These are phyloP conservation scores for Fragaria nilgerrensis DNA, from an alignment of 306 rosid species.

Conservation along the genomic window DNA sequence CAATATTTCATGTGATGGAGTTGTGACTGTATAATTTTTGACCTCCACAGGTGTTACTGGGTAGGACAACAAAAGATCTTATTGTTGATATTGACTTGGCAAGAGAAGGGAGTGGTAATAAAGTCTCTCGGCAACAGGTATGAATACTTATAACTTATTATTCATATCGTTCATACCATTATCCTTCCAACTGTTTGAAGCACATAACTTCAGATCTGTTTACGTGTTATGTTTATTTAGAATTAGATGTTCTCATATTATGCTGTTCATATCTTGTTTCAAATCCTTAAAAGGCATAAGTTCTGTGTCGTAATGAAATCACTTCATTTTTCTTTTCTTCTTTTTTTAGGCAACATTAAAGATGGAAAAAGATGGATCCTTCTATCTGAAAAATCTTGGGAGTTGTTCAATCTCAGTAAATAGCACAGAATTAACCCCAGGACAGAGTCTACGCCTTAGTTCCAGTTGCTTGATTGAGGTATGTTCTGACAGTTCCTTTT, in stretches of 20 bases:
- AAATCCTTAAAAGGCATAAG: neutral
- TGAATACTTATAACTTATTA: conserved; percentile 14
- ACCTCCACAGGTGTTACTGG: conserved; percentile 72
- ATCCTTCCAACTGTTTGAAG: conserved; percentile 7
- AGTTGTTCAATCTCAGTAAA: conserved; percentile 64
- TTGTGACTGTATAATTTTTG: conserved; percentile 20
- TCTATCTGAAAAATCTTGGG: conserved; percentile 76
- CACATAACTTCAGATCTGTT: neutral
- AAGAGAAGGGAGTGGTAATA: conserved; percentile 62
- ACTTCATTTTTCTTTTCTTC: neutral
- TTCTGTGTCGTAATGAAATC: neutral
- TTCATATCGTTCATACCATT: conserved; percentile 1
- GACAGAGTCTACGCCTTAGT: conserved; percentile 58
- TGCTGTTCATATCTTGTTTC: conserved; percentile 2
- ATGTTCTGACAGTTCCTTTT: conserved; percentile 32
- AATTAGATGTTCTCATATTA: neutral
- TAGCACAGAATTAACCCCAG: conserved; percentile 63
- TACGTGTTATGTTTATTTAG: neutral
- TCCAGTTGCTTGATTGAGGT: conserved; percentile 88
- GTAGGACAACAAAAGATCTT: conserved; percentile 70
- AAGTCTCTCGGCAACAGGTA: conserved; percentile 94
- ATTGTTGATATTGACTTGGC: conserved; percentile 89
- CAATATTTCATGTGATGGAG: conserved; percentile 2
- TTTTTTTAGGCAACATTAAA: conserved; percentile 67
- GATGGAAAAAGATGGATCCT: conserved; percentile 71